Conservation (phyloP, 306 rosid genomes). For the Bauhinia variegata region DNA sequence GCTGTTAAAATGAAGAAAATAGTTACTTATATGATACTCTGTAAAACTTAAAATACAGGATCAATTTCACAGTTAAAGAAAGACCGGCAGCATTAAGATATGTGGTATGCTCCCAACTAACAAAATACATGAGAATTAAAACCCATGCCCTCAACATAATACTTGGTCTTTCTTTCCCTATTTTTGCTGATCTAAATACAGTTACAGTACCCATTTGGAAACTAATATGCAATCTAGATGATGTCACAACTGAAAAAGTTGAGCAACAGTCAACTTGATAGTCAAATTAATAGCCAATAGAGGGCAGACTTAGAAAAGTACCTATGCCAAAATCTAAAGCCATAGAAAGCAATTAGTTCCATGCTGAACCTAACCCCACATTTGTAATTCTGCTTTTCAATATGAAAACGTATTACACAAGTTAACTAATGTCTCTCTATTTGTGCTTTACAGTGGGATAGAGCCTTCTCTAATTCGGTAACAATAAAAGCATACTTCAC, state of each 20-base stretch:
- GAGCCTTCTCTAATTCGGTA: neutral
- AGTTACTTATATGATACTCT: slow-evolving; percentile 29
- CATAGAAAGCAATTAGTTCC: neutral
- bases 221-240: neutral
- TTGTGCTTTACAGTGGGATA: neutral
- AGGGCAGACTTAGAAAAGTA: neutral
- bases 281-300: neutral
- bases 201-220: neutral
- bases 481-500: too few species aligned
- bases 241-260: neutral
- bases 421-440: neutral
- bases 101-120: too few species aligned
- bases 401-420: neutral
- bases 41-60: neutral
- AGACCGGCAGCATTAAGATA: neutral
- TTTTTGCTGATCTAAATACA: too few species aligned
- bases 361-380: neutral
- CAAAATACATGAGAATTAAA: too few species aligned
- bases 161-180: neutral
- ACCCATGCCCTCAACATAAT: neutral
- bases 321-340: neutral
- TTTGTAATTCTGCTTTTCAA: neutral
- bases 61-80: neutral
- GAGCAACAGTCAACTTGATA: neutral
- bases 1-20: slow-evolving; percentile 48